Percentiles rank a stretch among this genome's conserved stretches.
These are phyloP conservation scores for Ogataea ramenticola DNA, from an alignment of 805 yeast genomes.

Conservation along the genomic window DNA sequence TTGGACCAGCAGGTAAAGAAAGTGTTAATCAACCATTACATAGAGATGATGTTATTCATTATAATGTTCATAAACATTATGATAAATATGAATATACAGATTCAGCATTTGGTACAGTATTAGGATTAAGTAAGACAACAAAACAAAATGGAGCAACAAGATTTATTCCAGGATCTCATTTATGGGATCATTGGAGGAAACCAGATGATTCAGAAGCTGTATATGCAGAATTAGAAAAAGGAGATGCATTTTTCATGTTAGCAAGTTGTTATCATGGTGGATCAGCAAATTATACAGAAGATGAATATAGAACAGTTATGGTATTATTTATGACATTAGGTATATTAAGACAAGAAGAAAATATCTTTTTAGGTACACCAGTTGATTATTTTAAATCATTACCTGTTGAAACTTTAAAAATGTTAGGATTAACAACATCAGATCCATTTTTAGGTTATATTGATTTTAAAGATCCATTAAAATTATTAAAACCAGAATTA, in stretches of 20 bases:
- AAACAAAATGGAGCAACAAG: conserved; percentile 22
- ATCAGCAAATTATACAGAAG: conserved; percentile 20
- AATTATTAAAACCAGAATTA: conserved; percentile 4
- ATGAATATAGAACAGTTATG: conserved; percentile 18
- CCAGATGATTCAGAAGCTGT: conserved; percentile 16
- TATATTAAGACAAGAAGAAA: conserved; percentile 24
- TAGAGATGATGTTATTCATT: conserved; percentile 17
- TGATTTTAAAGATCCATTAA: conserved; percentile 13
- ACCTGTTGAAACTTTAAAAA: conserved; percentile 10
- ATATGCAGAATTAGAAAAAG: conserved; percentile 23
- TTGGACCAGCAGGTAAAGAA: conserved; percentile 16
- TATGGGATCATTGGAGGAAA: conserved; percentile 21
- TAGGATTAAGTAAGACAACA: conserved; percentile 11
- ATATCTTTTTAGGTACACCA: conserved; percentile 16
- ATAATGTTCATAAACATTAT: conserved; percentile 7
- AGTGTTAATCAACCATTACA: conserved; percentile 14
- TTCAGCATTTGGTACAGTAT: conserved; percentile 11
- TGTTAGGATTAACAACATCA: conserved; percentile 14
- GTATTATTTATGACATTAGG: conserved; percentile 24
- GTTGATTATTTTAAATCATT: conserved; percentile 18
- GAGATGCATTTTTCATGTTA: conserved; percentile 25
- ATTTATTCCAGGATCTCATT: conserved; percentile 24
- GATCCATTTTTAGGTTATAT: conserved; percentile 13
- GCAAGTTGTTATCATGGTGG: conserved; percentile 26
- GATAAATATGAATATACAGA: conserved; percentile 10